A percentile compares a stretch with the other conserved stretches of the same genome.
These are phyloP conservation scores for Sarcocystis neurona DNA, from an alignment of 169 alveolate genomes.

Conservation along the genomic window DNA sequence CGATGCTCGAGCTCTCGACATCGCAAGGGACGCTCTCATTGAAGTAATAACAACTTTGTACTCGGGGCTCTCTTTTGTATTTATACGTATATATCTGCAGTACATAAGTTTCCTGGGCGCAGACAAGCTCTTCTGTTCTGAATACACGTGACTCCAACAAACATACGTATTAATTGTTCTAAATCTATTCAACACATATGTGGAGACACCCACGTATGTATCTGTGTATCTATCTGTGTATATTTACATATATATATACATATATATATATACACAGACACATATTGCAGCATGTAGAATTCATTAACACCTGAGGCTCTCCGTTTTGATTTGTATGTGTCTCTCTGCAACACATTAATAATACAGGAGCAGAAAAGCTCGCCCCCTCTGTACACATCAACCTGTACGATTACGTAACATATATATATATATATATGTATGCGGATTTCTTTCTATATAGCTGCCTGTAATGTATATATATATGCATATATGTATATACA, in stretches of 20 bases:
- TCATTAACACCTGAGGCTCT: too few species aligned
- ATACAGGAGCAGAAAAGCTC: too few species aligned
- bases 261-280: too few species aligned
- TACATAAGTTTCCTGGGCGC: neutral
- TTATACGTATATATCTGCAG: neutral
- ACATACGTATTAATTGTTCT: neutral
- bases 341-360: too few species aligned
- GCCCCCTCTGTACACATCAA: too few species aligned
- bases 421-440: too few species aligned
- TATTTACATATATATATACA: neutral
- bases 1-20: neutral
- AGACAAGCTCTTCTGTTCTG: neutral
- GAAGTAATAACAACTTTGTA: neutral
- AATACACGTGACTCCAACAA: too few species aligned
- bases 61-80: neutral
- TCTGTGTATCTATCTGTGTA: neutral
- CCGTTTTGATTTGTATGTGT: too few species aligned
- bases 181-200: neutral
- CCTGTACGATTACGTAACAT: too few species aligned
- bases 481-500: neutral
- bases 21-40: conserved; percentile 1
- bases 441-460: too few species aligned
- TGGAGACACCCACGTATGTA: neutral
- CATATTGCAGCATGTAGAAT: too few species aligned
- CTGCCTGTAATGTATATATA: neutral